Base-by-base conservation (phyloP, 257 asterid species). In the Ocimum tenuiflorum region DNA sequence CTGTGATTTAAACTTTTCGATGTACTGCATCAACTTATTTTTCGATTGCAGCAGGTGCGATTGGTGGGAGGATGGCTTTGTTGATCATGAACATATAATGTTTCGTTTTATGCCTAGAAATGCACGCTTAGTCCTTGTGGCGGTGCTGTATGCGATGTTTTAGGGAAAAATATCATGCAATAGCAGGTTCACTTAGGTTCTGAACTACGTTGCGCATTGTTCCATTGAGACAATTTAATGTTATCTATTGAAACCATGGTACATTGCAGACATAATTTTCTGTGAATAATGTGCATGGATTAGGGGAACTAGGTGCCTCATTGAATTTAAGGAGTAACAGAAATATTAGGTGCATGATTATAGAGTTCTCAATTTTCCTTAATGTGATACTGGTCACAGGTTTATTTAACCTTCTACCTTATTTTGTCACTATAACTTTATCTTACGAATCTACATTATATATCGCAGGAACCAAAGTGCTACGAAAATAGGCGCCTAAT, bases 241-340 rank as follows among this genome's bases (percentile, higher is more conserved):
- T 33, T 13, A 29, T 12, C 46, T n/a, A n/a, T n/a, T n/a, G n/a
- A n/a, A n/a, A n/a, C n/a, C n/a, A n/a, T n/a, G n/a, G n/a, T n/a
- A 9, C 15, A 15, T 41, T 36, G 18, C 31, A n/a, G 51, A n/a
- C 39, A 45, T 22, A 24, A 27, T 45, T 1, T 14, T 50, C 43
- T 23, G 14, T 9, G 12, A n/a, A 55, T 54, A 35, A 23, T 61
- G 60, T 41, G 60, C 42, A 52, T 58, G 50, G 60, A 33, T 23
- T 51, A 10, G 39, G 45, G 67, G 18, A 45, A n/a, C n/a, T n/a
- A n/a, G 52, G 49, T 50, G 71, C 63, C 45, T 38, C 52, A 15
- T 27, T 73, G 52, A 63, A 66, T 50, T 11, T 31, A 50, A 39
- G 35, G 15, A 17, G 39, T 48, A 24, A 64, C 3, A 48, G 15